A percentile compares a stretch with the other conserved stretches of the same genome.
Conservation (phyloP, 495 filamentous ascomycete species). For the Neurospora tetraspora region DNA sequence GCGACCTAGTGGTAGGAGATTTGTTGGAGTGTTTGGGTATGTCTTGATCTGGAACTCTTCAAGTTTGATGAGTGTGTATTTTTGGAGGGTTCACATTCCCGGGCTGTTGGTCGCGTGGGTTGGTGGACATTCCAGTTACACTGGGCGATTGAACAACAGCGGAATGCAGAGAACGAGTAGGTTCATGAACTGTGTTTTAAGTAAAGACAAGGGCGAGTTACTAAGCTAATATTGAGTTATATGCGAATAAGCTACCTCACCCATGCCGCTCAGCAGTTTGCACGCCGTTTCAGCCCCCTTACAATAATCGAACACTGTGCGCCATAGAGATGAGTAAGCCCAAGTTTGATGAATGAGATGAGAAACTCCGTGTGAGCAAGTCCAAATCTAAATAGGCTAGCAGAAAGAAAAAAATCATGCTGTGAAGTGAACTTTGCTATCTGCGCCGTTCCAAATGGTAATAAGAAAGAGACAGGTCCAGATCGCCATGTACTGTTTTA, state of each 20-base stretch:
- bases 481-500: not conserved
- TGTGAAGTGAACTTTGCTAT: not conserved
- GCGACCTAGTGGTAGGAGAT: no score
- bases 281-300: no score
- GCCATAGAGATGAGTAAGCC: no score
- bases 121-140: not conserved
- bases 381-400: not conserved
- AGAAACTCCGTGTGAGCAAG: not conserved
- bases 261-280: no score
- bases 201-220: no score
- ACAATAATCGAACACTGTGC: no score
- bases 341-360: not conserved
- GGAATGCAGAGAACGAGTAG: no score
- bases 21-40: not conserved
- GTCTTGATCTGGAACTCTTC: not conserved
- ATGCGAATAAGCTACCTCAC: no score
- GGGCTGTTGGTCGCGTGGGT: not conserved
- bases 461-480: not conserved
- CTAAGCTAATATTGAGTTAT: no score
- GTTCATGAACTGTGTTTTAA: no score
- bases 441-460: not conserved
- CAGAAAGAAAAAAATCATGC: not conserved
- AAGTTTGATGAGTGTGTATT: not conserved
- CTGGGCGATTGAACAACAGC: not conserved
- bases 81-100: no score